phyloP scores from a whole-genome alignment of 352 stramenopile genomes.

The Phytophthora pini region DNA sequence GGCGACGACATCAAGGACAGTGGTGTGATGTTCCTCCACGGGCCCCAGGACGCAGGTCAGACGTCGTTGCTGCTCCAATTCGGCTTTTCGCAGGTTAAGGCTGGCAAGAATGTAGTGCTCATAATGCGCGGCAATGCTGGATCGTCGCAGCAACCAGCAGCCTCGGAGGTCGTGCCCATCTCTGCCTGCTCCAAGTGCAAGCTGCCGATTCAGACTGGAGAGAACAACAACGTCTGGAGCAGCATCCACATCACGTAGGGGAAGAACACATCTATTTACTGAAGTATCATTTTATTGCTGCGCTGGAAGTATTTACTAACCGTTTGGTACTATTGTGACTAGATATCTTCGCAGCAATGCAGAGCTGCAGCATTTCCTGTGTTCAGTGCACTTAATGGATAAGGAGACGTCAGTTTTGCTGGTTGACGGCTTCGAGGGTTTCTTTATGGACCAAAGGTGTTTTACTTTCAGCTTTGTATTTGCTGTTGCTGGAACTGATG shows the following conservation, averaged over 20 bases:
- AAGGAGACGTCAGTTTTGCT: slow-evolving; percentile 58
- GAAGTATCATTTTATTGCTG: too few relatives aligned
- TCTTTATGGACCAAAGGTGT: slow-evolving; percentile 54
- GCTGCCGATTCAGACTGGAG: slow-evolving; percentile 50
- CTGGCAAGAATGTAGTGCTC: slow-evolving; percentile 54
- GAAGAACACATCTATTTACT: neutral
- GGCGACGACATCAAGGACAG: slow-evolving; percentile 7
- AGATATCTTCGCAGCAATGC: slow-evolving; percentile 52
- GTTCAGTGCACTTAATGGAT: slow-evolving; percentile 59
- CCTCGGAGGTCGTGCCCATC: slow-evolving; percentile 43
- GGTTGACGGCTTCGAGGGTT: slow-evolving; percentile 62
- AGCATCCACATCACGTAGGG: slow-evolving; percentile 72
- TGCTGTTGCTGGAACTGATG: slow-evolving; percentile 3
- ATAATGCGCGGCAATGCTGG: slow-evolving; percentile 47
- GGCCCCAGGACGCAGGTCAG: slow-evolving; percentile 45
- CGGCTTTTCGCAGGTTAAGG: slow-evolving; percentile 60
- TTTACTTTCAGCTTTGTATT: neutral
- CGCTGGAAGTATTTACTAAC: too few relatives aligned
- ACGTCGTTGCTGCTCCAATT: slow-evolving; percentile 74
- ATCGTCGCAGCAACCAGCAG: slow-evolving; percentile 24
- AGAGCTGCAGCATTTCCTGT: slow-evolving; percentile 70
- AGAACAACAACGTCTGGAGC: slow-evolving; percentile 53
- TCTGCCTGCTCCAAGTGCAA: slow-evolving; percentile 50
- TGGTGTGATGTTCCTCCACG: slow-evolving; percentile 56
- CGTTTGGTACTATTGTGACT: neutral